These are phyloP conservation scores for Alternaria alternata DNA, from an alignment of 2,329 filamentous ascomycete genomes.

Conservation along the genomic window DNA sequence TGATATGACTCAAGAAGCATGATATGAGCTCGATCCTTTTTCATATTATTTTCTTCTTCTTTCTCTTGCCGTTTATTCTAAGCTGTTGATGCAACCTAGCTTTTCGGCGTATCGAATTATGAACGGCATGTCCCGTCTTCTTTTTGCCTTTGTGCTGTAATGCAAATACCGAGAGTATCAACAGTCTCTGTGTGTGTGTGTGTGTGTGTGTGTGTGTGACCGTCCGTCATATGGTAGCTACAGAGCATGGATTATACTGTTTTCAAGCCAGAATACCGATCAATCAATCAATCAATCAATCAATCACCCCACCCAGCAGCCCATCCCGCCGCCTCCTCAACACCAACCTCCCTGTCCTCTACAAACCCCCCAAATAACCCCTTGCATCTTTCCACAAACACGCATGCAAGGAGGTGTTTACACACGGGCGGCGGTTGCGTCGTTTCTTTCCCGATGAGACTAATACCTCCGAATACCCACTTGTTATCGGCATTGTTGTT, in stretches of 20 bases:
- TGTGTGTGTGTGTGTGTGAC: background rate
- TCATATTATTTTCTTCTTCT: too few species aligned
- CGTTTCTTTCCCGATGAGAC: constrained; percentile 50
- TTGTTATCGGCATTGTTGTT: constrained; percentile 5
- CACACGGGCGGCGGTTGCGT: constrained; percentile 68
- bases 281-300: too few species aligned
- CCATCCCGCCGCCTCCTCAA: constrained; percentile 78
- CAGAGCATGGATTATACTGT: too few species aligned
- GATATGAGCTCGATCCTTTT: background rate
- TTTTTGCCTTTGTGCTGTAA: background rate
- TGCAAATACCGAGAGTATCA: fast-evolving
- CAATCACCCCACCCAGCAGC: constrained; percentile 53
- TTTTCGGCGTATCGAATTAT: background rate
- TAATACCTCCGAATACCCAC: constrained; percentile 56
- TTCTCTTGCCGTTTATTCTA: background rate
- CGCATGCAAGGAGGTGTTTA: constrained; percentile 88
- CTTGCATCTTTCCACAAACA: constrained; percentile 73
- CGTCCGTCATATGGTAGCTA: fast-evolving
- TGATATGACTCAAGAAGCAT: constrained; percentile 25
- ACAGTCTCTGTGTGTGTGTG: background rate
- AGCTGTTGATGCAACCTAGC: too few species aligned
- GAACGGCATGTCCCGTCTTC: background rate
- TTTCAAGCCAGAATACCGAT: too few species aligned
- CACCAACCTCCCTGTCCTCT: constrained; percentile 62
- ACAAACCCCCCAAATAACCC: constrained; percentile 65